phyloP scores from a whole-genome alignment of 352 stramenopile genomes.

The Phytopythium cucurbitacearum region DNA sequence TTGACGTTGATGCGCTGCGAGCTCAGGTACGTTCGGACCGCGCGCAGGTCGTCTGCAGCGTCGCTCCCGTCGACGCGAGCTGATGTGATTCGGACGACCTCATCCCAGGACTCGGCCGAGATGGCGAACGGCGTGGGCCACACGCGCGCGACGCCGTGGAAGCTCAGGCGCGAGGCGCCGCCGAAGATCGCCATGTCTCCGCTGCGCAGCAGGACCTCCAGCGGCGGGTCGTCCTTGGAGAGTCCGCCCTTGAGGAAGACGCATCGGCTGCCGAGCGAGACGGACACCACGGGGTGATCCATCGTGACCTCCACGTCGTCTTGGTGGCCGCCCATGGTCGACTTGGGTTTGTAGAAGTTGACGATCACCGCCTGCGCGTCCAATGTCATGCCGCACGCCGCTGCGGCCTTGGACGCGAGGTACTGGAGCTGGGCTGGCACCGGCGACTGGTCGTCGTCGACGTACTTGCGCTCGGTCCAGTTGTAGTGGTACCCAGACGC shows the following conservation, averaged over 20 bases:
- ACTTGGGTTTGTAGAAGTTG: conserved; percentile 80
- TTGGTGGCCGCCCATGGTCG: conserved; percentile 77
- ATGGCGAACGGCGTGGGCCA: conserved; percentile 42
- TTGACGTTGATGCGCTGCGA: conserved; percentile 80
- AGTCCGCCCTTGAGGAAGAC: conserved; percentile 75
- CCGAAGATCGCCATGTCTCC: conserved; percentile 68
- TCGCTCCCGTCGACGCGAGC: background rate
- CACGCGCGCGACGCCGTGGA: conserved; percentile 62
- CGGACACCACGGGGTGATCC: conserved; percentile 74
- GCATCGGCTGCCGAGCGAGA: conserved; percentile 63
- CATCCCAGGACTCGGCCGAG: conserved; percentile 15
- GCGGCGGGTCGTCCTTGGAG: conserved; percentile 53
- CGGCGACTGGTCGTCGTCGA: conserved; percentile 40
- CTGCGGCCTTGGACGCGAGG: conserved; percentile 35
- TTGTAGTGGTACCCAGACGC: conserved; percentile 78
- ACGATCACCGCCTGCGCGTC: conserved; percentile 70
- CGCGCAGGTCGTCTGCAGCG: conserved; percentile 9
- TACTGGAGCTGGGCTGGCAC: conserved; percentile 40
- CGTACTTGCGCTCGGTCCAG: conserved; percentile 74
- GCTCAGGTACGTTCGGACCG: conserved; percentile 47
- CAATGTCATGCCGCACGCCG: conserved; percentile 52
- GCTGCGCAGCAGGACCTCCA: conserved; percentile 61
- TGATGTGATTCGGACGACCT: conserved; percentile 9
- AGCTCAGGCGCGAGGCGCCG: conserved; percentile 59
- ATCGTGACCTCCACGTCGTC: conserved; percentile 85